These are phyloP conservation scores for Lagerstroemia speciosa DNA, from an alignment of 345 rosid genomes.

Conservation along the genomic window DNA sequence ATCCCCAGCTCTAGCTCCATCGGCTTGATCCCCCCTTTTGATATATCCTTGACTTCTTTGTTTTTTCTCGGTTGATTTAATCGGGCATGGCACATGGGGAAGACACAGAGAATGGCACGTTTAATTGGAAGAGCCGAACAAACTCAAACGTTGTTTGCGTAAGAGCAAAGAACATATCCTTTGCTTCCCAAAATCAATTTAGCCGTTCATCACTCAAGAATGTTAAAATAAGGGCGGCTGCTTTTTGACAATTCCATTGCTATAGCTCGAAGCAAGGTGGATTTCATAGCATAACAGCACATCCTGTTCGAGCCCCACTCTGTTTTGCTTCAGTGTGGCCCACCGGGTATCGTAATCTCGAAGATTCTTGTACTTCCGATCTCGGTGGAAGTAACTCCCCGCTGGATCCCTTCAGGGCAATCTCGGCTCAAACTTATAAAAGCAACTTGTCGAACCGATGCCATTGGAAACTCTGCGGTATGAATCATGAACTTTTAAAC, in stretches of 20 bases:
- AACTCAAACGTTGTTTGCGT: not conserved
- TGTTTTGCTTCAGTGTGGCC: not conserved
- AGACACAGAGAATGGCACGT: not conserved
- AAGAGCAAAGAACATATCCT: constrained; percentile 44
- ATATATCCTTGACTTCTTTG: not conserved
- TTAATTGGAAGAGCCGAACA: not conserved
- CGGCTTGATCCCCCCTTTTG: not conserved
- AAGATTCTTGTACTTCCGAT: not conserved
- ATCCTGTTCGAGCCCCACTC: not conserved
- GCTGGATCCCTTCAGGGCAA: not conserved
- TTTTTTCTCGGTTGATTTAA: not conserved
- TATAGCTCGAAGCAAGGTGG: not conserved
- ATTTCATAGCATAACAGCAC: not conserved
- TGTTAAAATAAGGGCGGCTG: not conserved
- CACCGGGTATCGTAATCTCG: not conserved
- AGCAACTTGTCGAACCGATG: not conserved
- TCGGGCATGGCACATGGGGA: not conserved
- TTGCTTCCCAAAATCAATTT: constrained; percentile 31
- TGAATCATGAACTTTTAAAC: not conserved
- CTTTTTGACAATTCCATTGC: not conserved
- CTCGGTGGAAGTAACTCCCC: not conserved
- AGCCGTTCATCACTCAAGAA: not conserved
- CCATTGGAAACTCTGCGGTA: not conserved
- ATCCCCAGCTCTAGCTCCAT: constrained; percentile 88
- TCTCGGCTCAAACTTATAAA: not conserved